Evolutionary conservation across 2,329 filamentous ascomycete genomes (phyloP).

Genomic region (Pseudocercospora pini-densiflorae): DNA sequence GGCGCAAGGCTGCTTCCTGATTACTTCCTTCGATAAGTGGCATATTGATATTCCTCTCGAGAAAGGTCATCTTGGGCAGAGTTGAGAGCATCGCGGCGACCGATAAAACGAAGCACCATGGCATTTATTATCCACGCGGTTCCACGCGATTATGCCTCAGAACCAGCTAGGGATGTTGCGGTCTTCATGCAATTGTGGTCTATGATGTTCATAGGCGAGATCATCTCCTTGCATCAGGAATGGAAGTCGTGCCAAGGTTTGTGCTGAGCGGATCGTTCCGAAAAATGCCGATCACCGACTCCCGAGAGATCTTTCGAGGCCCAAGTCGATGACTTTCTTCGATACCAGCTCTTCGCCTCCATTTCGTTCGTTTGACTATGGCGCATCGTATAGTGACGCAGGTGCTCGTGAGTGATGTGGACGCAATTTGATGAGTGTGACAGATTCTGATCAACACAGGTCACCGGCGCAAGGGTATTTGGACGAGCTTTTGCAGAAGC

Average conservation of each 20-base stretch:
- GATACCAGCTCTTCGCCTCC: conserved; percentile 7
- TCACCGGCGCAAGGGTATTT: conserved; percentile 89
- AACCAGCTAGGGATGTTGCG: not conserved
- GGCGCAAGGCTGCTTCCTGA: not conserved
- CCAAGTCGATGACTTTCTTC: conserved; percentile 16
- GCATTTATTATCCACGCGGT: too few species aligned
- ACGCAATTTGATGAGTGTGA: too few species aligned
- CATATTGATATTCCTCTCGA: not conserved
- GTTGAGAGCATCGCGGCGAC: not conserved
- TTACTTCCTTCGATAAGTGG: not conserved
- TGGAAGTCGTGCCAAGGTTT: not conserved
- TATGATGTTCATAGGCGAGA: too few species aligned
- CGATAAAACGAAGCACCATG: not conserved
- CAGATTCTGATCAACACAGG: conserved; percentile 24
- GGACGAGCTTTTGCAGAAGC: conserved; percentile 92
- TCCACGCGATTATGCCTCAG: too few species aligned
- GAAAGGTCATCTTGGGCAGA: not conserved
- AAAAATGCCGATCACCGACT: conserved; percentile 1
- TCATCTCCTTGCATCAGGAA: not conserved
- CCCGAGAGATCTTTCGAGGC: conserved; percentile 26
- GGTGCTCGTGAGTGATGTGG: conserved; percentile 71
- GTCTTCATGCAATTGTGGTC: too few species aligned
- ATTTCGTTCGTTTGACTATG: conserved; percentile 42
- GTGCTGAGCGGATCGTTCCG: not conserved
- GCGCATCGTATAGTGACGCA: conserved; percentile 94